These are phyloP conservation scores for Neonectria hederae DNA, from an alignment of 2,329 filamentous ascomycete genomes.

Conservation along the genomic window DNA sequence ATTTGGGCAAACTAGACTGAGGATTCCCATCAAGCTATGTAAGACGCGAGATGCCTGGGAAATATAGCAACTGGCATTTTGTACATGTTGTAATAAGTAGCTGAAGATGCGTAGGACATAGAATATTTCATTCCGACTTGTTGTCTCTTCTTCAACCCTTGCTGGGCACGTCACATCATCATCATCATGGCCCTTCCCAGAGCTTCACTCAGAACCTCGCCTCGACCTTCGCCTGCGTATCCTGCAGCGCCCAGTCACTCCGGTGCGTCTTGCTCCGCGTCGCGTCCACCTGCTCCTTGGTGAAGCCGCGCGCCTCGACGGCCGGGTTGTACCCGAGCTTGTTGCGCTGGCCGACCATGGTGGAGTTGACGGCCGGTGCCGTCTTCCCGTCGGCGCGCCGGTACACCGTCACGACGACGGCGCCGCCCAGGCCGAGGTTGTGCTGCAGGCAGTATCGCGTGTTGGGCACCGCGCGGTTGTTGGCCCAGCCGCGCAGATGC, in stretches of 20 bases:
- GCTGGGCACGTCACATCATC: too few species aligned
- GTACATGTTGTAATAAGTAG: not conserved
- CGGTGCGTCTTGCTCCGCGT: constrained; percentile 73
- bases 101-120: not conserved
- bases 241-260: constrained; percentile 81
- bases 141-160: not conserved
- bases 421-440: constrained; percentile 91
- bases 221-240: constrained; percentile 58
- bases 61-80: not conserved
- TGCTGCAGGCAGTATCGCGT: constrained; percentile 86
- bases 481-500: constrained; percentile 96
- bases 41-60: too few species aligned
- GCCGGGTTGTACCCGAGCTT: constrained; percentile 92
- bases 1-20: too few species aligned
- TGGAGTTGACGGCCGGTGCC: constrained; percentile 68
- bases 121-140: not conserved
- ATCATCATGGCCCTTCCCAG: not conserved
- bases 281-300: constrained; percentile 74
- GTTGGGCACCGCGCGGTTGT: constrained; percentile 77
- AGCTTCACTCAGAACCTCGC: constrained; percentile 44
- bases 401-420: constrained; percentile 90
- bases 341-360: constrained; percentile 71
- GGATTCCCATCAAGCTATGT: too few species aligned
- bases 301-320: constrained; percentile 88
- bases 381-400: constrained; percentile 79